These are phyloP conservation scores for Penicillium psychrofluorescens DNA, from an alignment of 495 filamentous ascomycete genomes.

Conservation along the genomic window DNA sequence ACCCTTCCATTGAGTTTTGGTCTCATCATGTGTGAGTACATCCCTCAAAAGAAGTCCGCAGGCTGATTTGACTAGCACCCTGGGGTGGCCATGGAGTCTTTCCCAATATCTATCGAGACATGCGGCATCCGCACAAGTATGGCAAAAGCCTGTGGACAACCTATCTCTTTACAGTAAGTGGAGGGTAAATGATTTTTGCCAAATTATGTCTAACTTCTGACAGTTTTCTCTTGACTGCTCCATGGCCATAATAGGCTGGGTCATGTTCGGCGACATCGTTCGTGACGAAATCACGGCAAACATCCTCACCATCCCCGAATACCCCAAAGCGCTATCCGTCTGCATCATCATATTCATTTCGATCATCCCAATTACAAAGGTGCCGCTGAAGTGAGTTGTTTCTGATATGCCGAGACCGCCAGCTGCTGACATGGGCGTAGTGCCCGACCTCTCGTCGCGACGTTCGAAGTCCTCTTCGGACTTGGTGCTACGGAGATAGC, in stretches of 20 bases:
- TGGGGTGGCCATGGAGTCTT: conserved; percentile 97
- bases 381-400: conserved; percentile 69
- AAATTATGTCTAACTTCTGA: conserved; percentile 6
- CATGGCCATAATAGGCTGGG: conserved; percentile 73
- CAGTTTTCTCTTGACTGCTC: conserved; percentile 72
- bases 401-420: not conserved
- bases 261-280: conserved; percentile 90
- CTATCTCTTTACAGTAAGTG: conserved; percentile 79
- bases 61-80: conserved; percentile 44
- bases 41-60: not conserved
- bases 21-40: conserved; percentile 70
- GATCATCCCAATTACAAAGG: conserved; percentile 91
- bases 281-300: conserved; percentile 87
- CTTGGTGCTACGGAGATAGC: conserved; percentile 33
- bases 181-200: not conserved
- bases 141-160: conserved; percentile 67
- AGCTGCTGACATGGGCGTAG: conserved; percentile 25
- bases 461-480: conserved; percentile 61
- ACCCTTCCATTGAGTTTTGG: conserved; percentile 90
- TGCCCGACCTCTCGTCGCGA: conserved; percentile 79
- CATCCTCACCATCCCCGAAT: conserved; percentile 63
- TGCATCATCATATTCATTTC: conserved; percentile 79
- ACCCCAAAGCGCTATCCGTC: conserved; percentile 66
- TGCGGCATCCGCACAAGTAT: conserved; percentile 90
- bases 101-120: conserved; percentile 95